Conservation (phyloP, 129 eudicot genomes). For the Ambrosia trifida region DNA sequence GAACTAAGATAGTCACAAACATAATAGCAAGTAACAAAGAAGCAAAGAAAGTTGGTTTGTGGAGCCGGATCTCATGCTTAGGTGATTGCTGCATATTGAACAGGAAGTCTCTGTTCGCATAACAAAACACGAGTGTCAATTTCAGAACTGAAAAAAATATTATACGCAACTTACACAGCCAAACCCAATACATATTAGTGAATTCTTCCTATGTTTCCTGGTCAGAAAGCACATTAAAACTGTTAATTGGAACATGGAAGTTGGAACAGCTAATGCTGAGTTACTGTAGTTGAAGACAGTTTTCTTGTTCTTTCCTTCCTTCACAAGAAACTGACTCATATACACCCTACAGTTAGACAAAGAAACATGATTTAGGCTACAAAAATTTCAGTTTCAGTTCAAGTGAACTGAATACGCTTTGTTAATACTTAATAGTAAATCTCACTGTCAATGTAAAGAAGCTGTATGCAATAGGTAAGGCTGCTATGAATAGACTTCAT, state of each 20-base stretch:
- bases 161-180: background rate
- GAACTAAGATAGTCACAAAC: too few species aligned
- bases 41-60: too few species aligned
- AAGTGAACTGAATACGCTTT: background rate
- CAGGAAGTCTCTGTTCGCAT: background rate
- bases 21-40: too few species aligned
- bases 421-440: background rate
- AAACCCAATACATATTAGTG: background rate
- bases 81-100: background rate
- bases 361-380: background rate
- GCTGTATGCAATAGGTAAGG: background rate
- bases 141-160: background rate
- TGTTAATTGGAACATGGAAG: background rate
- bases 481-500: background rate
- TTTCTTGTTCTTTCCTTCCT: background rate
- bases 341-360: background rate
- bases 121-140: background rate
- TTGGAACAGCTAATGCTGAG: conserved; percentile 8
- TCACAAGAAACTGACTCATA: background rate
- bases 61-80: too few species aligned
- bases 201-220: background rate
- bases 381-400: background rate
- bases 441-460: background rate
- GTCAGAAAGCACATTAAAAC: background rate
- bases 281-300: background rate